phyloP scores from a whole-genome alignment of 2,329 filamentous ascomycete genomes.

The Dryadomyces quercus-mongolicae region DNA sequence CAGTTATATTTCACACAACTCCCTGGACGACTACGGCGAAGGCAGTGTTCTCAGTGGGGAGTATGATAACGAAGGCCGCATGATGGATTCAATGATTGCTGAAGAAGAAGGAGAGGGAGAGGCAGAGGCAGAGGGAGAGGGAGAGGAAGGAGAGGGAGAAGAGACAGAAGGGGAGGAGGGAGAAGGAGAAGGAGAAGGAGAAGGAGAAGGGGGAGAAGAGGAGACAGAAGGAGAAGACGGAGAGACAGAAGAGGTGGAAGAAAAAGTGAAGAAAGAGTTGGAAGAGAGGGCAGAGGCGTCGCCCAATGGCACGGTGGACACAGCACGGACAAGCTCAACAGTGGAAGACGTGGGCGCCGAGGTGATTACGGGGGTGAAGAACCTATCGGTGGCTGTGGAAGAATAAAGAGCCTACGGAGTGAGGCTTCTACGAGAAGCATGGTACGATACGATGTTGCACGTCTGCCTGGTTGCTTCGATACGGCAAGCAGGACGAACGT shows the following conservation, averaged over 20 bases:
- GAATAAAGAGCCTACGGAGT: slow-evolving; percentile 8
- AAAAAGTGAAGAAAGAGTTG: slow-evolving; percentile 7
- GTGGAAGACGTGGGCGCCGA: slow-evolving; percentile 40
- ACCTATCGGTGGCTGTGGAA: slow-evolving; percentile 30
- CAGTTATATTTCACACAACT: slow-evolving; percentile 29
- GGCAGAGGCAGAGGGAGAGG: slow-evolving; percentile 31
- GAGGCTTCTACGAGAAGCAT: too few species aligned
- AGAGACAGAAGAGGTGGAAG: slow-evolving; percentile 18
- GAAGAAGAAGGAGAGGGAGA: slow-evolving; percentile 24
- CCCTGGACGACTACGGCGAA: slow-evolving; percentile 24
- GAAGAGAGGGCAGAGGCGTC: not conserved
- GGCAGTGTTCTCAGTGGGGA: slow-evolving; percentile 29
- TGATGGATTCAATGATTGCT: slow-evolving; percentile 27
- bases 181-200: slow-evolving; percentile 9
- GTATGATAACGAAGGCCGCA: slow-evolving; percentile 29
- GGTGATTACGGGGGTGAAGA: slow-evolving; percentile 46
- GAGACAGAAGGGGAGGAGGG: slow-evolving; percentile 9
- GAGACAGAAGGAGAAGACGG: slow-evolving; percentile 8
- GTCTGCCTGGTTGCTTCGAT: not conserved
- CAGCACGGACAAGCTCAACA: slow-evolving; percentile 6
- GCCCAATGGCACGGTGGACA: not conserved
- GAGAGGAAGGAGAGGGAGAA: not conserved
- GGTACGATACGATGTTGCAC: not conserved
- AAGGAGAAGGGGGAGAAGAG: slow-evolving; percentile 22
- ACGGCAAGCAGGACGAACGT: not conserved